Base-by-base conservation (phyloP, 1,139 yeast genomes). In the Suhomyces bribrorum region DNA sequence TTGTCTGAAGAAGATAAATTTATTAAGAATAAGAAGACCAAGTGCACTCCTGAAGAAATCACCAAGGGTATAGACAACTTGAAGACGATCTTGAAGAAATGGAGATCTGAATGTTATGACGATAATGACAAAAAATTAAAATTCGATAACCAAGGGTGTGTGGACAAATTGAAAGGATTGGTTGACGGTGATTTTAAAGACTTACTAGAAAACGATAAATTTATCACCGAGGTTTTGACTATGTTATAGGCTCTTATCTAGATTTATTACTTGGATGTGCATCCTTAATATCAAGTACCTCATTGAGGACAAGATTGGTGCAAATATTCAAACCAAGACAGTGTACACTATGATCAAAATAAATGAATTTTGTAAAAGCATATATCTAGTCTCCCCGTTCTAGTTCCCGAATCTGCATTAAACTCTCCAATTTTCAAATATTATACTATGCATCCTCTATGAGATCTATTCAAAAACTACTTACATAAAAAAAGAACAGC, bases 71-170 rank as follows among this genome's bases (percentile, higher is more conserved):
- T 80, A 23, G 75, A 69, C 5, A 55, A 72, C 12, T 65, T 88
- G 51, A 79, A 79, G 47, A 55, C 53, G 7, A 60, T 86, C 1
- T 64, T 88, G 46, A 77, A 76, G 49, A 58, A 70, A 34, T 88
- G 96, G 96, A 80, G 69, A 37, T 29, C 56, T 1, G 59, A 62
- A 11, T 77, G 83, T 27, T 76, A 69, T 28, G 64, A 67, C 26
- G 68, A 66, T 4, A 44, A 47, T 5, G 58, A 68, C 22, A 56
- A 60, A 13, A 54, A 69, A 31, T 54, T 64, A 35, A 55, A 54
- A 27, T 49, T 49, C 23, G 48, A 52, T 1, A 57, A 68, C 20
- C 59, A 54, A 5, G 73, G 64, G 29, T 72, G 78, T 5, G 56
- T 75, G 13, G 50, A 44, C 6, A 64, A 62, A 38, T 61, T 81